phyloP scores from a whole-genome alignment of 768 basidiomycete genomes.

The Psilocybe subaeruginosa region DNA sequence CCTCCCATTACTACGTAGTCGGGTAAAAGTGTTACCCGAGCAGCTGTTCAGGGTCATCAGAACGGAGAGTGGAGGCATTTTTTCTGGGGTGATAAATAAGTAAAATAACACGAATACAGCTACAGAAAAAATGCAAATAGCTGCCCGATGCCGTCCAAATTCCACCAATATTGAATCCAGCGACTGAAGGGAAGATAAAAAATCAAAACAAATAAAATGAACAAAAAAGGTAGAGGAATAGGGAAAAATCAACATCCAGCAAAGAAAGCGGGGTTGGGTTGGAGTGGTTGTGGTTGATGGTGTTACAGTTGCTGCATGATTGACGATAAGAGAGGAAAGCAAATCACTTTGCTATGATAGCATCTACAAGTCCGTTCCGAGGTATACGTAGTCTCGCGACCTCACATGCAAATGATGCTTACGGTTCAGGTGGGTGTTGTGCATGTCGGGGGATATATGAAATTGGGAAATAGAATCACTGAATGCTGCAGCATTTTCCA shows the following conservation, averaged over 20 bases:
- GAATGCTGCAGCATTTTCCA: constrained; percentile 64
- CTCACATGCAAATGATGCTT: not conserved
- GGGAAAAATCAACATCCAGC: constrained; percentile 11
- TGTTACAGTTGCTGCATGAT: constrained; percentile 24
- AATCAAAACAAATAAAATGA: constrained; percentile 12
- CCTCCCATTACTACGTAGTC: too few relatives aligned
- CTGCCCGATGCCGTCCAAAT: constrained; percentile 10
- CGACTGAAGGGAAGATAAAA: constrained; percentile 12
- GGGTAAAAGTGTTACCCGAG: too few relatives aligned
- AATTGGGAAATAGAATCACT: constrained; percentile 35
- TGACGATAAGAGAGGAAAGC: constrained; percentile 15
- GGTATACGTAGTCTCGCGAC: constrained; percentile 17
- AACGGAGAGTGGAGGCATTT: constrained; percentile 3
- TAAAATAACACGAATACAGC: constrained; percentile 19
- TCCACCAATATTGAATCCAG: constrained; percentile 16
- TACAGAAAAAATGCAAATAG: constrained; percentile 16
- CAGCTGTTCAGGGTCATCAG: too few relatives aligned
- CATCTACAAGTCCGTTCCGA: constrained; percentile 21
- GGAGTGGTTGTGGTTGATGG: constrained; percentile 14
- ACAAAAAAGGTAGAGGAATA: constrained; percentile 8
- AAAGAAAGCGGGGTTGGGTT: constrained; percentile 12
- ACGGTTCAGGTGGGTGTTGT: not conserved
- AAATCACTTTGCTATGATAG: constrained; percentile 13
- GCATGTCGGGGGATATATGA: constrained; percentile 1
- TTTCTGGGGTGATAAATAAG: constrained; percentile 25